Base-by-base conservation (phyloP, 495 filamentous ascomycete genomes). In the Ascodesmis nigricans region DNA sequence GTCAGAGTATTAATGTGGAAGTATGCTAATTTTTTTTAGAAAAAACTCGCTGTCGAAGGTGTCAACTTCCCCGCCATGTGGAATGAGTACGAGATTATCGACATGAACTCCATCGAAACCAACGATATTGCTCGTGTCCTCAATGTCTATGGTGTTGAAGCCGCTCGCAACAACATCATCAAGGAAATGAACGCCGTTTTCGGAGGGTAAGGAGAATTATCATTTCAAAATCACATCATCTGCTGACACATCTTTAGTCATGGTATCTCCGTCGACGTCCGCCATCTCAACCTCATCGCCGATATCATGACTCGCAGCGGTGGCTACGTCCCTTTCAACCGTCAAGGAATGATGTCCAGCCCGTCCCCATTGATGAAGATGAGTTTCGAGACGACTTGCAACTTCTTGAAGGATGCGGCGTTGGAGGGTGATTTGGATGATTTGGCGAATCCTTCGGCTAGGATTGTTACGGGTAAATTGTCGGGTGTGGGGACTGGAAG, bases 351-450 rank as follows among this genome's bases (percentile, higher is more conserved):
- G 34, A 75, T 71, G 52, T 67, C 75, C 39, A 76, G 73, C 47
- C 71, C 78, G 10, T 83, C 75, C 33, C 82, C 87, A 1, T 81
- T 95, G 42, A 74, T 83, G 56, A 92, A 93, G 65, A 92, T 92
- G 81, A 90, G 78, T 55, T 95, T 93, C 61, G 83, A 99, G 64
- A 95, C 87, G 4, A 95, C 87, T 14, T 67, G 91, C 21, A 75
- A 75, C 1, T 93, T 91, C 59, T 63, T 95, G 53, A 78, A 73
- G 53, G 84, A 92, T 44, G 82, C 84, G 17, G 79, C 91, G 11
- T 54, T 84, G 26, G 81, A 92, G 46, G 68, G 75, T 33, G 87
- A 91, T 53, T 75, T 70, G 62, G 87, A 99, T 57, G 74, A 78
- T 48, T 63, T 99, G 34, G 73, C 64, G 38, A 78, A 71, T 43